Conservation (phyloP, 2,329 filamentous ascomycete genomes). For the Hypoxylon sp. region DNA sequence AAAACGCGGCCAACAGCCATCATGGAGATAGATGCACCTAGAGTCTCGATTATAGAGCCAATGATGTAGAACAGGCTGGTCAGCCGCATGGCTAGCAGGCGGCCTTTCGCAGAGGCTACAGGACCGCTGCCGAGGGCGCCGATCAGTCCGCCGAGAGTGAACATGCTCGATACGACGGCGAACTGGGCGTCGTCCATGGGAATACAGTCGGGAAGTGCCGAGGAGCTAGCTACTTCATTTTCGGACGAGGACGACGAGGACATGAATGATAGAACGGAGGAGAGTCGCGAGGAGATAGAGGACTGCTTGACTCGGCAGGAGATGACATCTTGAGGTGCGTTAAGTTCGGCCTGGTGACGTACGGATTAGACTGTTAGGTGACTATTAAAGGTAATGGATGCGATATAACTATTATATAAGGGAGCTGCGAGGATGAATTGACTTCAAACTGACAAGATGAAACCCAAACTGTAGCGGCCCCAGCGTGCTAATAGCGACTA, state of each 20-base stretch:
- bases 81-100: slow-evolving; percentile 81
- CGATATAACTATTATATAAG: neutral
- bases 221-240: slow-evolving; percentile 46
- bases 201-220: slow-evolving; percentile 81
- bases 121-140: slow-evolving; percentile 87
- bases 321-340: slow-evolving; percentile 93
- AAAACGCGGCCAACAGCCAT: slow-evolving; percentile 83
- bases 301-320: slow-evolving; percentile 78
- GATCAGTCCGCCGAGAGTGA: slow-evolving; percentile 88
- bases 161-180: slow-evolving; percentile 89
- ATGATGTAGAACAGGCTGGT: slow-evolving; percentile 82
- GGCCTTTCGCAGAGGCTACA: slow-evolving; percentile 81
- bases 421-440: neutral
- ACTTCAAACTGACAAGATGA: slow-evolving; percentile 77
- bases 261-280: slow-evolving; percentile 49
- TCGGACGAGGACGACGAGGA: slow-evolving; percentile 51
- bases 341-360: slow-evolving; percentile 82
- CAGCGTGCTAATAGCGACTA: slow-evolving; percentile 82
- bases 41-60: slow-evolving; percentile 82
- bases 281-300: slow-evolving; percentile 59
- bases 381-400: neutral
- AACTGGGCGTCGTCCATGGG: slow-evolving; percentile 87
- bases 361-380: slow-evolving; percentile 2
- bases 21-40: slow-evolving; percentile 76
- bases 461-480: slow-evolving; percentile 96